These are phyloP conservation scores for Typha latifolia DNA, from an alignment of 176 grass and related monocot genomes.

Conservation along the genomic window DNA sequence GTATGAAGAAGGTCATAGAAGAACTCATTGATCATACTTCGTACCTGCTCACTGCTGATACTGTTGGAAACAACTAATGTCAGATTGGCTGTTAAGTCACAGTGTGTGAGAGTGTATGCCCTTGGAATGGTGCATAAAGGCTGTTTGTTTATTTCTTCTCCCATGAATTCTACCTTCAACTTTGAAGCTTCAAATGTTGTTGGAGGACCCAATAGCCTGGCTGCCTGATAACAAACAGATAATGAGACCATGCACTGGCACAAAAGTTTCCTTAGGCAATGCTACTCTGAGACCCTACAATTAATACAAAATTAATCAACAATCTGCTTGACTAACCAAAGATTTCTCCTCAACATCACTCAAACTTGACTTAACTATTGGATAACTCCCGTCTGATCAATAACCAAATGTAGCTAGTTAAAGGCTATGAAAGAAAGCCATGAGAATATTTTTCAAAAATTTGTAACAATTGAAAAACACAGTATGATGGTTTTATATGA, in stretches of 20 bases:
- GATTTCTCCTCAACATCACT: too few species aligned
- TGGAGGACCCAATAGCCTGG: constrained; percentile 64
- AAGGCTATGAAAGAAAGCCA: too few species aligned
- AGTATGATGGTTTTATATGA: too few species aligned
- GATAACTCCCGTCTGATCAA: too few species aligned
- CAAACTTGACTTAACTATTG: too few species aligned
- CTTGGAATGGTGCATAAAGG: constrained; percentile 35
- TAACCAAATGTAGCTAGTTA: too few species aligned
- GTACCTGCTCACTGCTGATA: constrained; percentile 45
- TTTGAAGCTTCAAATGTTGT: constrained; percentile 79
- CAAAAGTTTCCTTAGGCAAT: neutral
- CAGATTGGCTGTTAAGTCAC: constrained; percentile 82
- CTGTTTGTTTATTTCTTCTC: constrained; percentile 24
- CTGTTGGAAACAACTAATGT: constrained; percentile 53
- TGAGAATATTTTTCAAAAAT: too few species aligned
- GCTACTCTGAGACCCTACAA: neutral
- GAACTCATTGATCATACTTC: constrained; percentile 16
- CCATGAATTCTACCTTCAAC: constrained; percentile 65
- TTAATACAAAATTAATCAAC: neutral
- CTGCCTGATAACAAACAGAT: constrained; percentile 37
- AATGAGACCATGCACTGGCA: neutral
- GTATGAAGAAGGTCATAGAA: neutral
- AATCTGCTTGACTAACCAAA: too few species aligned
- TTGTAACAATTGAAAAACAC: too few species aligned
- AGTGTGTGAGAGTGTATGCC: constrained; percentile 89